phyloP scores from a whole-genome alignment of 1,284 basidiomycete species.

The Pascua guehoae region DNA sequence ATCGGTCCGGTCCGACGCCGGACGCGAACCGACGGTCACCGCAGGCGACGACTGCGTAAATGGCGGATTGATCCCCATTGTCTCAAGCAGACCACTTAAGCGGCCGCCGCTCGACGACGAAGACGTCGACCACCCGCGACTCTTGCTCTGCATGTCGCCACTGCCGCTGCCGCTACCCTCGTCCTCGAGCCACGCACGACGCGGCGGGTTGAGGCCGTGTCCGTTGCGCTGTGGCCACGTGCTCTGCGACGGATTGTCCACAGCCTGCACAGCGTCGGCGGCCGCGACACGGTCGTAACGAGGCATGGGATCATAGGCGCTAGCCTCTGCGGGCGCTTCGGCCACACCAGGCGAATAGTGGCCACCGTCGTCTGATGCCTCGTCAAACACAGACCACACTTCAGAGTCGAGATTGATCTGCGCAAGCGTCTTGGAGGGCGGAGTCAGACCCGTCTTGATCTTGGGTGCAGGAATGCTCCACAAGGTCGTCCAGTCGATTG shows the following conservation, averaged over 20 bases:
- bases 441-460: constrained; percentile 48
- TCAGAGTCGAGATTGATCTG: constrained; percentile 27
- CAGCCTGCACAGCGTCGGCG: constrained; percentile 29
- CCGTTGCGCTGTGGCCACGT: constrained; percentile 6
- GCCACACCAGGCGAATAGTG: constrained; percentile 33
- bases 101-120: constrained; percentile 32
- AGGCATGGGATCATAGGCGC: constrained; percentile 4
- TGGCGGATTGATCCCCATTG: constrained; percentile 30
- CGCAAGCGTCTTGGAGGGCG: constrained; percentile 26
- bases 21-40: constrained; percentile 7
- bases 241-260: constrained; percentile 17
- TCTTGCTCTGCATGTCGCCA: constrained; percentile 3
- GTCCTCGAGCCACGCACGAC: constrained; percentile 32
- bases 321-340: constrained; percentile 25
- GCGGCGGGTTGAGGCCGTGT: constrained; percentile 32
- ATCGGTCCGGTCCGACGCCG: constrained; percentile 15
- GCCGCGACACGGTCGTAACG: constrained; percentile 32
- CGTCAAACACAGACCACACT: constrained; percentile 45
- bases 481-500: constrained; percentile 66
- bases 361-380: constrained; percentile 35
- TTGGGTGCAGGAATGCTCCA: constrained; percentile 59
- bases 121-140: constrained; percentile 27
- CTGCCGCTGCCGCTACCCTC: background rate
- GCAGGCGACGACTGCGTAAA: constrained; percentile 3
- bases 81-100: constrained; percentile 35